Percentiles rank a stretch among this genome's conserved stretches.
Conservation (phyloP, 2,329 filamentous ascomycete species). For the Botrytis deweyae region DNA sequence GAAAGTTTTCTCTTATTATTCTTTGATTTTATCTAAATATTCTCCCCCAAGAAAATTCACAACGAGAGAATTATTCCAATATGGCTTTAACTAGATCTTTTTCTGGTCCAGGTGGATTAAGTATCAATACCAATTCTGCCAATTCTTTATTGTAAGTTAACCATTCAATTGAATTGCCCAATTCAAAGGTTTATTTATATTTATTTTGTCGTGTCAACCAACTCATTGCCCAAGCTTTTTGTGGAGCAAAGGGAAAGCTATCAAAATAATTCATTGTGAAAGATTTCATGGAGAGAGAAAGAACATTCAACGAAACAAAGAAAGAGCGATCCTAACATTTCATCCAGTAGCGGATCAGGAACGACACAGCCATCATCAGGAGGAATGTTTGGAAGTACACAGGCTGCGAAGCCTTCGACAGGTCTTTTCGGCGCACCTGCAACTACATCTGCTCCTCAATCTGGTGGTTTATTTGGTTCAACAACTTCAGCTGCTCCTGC, state of each 20-base stretch:
- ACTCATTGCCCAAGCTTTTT: conserved; percentile 19
- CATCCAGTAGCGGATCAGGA: conserved; percentile 34
- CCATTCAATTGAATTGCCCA: neutral
- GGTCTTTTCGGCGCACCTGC: conserved; percentile 39
- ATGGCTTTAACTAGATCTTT: conserved; percentile 51
- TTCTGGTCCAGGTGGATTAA: conserved; percentile 59
- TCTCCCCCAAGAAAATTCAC: neutral
- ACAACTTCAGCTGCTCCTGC: conserved; percentile 25
- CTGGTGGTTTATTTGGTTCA: conserved; percentile 33
- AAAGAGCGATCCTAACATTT: conserved; percentile 28
- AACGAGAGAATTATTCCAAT: neutral
- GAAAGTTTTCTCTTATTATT: neutral
- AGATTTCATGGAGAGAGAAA: neutral
- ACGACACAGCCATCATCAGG: conserved; percentile 33
- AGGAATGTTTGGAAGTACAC: conserved; percentile 39
- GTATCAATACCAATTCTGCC: conserved; percentile 62
- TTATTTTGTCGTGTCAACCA: conserved; percentile 14
- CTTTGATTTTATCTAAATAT: neutral
- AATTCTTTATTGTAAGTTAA: conserved; percentile 55
- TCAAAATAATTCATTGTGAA: conserved; percentile 24
- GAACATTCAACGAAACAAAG: conserved; percentile 5
- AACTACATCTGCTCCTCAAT: conserved; percentile 29
- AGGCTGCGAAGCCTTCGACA: conserved; percentile 33
- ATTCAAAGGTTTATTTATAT: conserved; percentile 7
- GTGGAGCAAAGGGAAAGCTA: conserved; percentile 21